Conservation (phyloP, 306 rosid genomes). For the Inga leiocalycina region DNA sequence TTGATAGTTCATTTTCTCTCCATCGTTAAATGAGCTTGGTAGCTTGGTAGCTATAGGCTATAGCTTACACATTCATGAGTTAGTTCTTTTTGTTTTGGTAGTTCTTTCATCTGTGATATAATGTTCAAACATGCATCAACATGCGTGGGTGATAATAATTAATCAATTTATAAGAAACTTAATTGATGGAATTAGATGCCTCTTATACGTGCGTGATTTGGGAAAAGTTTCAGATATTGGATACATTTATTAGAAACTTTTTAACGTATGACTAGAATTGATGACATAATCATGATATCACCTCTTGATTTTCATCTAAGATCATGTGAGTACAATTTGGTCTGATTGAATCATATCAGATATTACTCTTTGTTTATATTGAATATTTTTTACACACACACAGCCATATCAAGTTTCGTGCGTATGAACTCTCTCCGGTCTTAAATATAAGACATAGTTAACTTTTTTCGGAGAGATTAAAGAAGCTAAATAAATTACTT, state of each 20-base stretch:
- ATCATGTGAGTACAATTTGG: too few relatives aligned
- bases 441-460: too few relatives aligned
- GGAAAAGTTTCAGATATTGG: background rate
- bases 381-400: too few relatives aligned
- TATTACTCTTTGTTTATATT: too few relatives aligned
- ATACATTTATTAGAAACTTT: background rate
- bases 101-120: background rate
- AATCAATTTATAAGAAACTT: too few relatives aligned
- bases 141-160: too few relatives aligned
- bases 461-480: too few relatives aligned
- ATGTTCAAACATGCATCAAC: background rate
- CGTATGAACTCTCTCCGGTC: too few relatives aligned
- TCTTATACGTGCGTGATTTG: background rate
- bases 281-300: background rate
- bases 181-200: background rate
- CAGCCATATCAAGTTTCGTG: too few relatives aligned
- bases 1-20: slow-evolving; percentile 18
- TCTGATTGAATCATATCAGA: too few relatives aligned
- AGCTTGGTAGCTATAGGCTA: background rate
- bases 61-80: background rate
- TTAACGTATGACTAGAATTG: background rate
- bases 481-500: too few relatives aligned
- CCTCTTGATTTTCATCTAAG: background rate
- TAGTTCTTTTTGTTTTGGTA: background rate
- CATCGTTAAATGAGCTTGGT: background rate